Evolutionary conservation across 1,284 basidiomycete species (phyloP), one percentile per base, ranked within the genome.

Genomic region (Stereum hirsutum): DNA sequence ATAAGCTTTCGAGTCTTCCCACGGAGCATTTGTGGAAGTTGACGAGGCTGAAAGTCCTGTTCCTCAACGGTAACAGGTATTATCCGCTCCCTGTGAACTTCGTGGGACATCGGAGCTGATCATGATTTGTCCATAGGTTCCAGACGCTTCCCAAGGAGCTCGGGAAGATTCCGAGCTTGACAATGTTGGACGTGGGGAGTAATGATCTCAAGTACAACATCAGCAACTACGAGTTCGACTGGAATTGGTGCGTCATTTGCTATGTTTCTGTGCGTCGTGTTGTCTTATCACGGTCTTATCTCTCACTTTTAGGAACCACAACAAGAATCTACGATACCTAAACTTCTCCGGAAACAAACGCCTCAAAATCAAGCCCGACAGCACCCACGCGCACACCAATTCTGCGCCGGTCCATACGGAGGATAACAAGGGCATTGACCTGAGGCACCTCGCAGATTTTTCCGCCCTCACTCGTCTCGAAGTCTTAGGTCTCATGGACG

Each of bases 221-320:
- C 52, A 89, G 92, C 55, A 99, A 99, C 58, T 95, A 86, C 86
- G 90, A 95, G 57, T 99, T 95, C 63, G 96, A 99, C 65, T 99
- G 95, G 95, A 99, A 99, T 62, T 99, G 96, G 96, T 93, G 51
- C 42, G 73, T 65, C 34, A 34, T 49, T 46, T 46, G 47, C 20
- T 30, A 5, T 8, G 25, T 43, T 15, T 26, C 44, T 14, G 37
- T 3, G 31, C 15, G 21, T 8, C 48, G 44, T 35, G 20, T 19
- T 25, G 28, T 20, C 28, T 38, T 7, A 42, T 27, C 20, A 31
- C 35, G 31, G 40, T 12, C 12, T 12, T 31, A 21, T 21, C 6
- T 14, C 21, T 24, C 21, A 15, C 31, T 15, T 14, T n/a, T 50
- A 95, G 92, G 92, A 98, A 98, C 61, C 96, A 93, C 72, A 99